phyloP scores from a whole-genome alignment of 2,329 filamentous ascomycete species.

The Colletotrichum musicola region DNA sequence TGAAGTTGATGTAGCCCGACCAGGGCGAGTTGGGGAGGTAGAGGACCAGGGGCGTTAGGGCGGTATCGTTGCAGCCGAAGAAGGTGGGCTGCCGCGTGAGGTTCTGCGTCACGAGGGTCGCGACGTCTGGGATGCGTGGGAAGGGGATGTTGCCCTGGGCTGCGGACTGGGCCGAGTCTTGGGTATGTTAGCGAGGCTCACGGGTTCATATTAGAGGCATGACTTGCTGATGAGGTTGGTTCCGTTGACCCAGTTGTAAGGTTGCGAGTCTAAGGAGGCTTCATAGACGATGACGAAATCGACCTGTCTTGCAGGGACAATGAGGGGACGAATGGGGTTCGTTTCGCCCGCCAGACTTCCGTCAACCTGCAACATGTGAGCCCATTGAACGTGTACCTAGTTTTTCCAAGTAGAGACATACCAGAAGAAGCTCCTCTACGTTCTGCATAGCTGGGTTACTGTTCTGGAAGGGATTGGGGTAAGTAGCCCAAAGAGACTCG shows the following conservation, averaged over 20 bases:
- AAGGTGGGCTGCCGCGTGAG: constrained; percentile 45
- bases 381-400: neutral
- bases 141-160: constrained; percentile 45
- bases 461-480: constrained; percentile 49
- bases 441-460: constrained; percentile 45
- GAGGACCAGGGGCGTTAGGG: constrained; percentile 43
- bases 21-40: constrained; percentile 48
- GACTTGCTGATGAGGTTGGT: constrained; percentile 44
- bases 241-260: constrained; percentile 45
- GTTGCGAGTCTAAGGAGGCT: constrained; percentile 43
- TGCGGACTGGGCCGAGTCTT: constrained; percentile 36
- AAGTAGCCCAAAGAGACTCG: constrained; percentile 46
- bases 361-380: constrained; percentile 42
- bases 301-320: constrained; percentile 45
- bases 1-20: constrained; percentile 46
- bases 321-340: constrained; percentile 46
- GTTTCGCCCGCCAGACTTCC: constrained; percentile 48
- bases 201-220: neutral
- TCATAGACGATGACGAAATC: constrained; percentile 50
- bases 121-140: constrained; percentile 44
- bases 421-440: constrained; percentile 44
- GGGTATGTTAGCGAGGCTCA: constrained; percentile 36
- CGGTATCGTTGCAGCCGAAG: constrained; percentile 45
- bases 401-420: constrained; percentile 23
- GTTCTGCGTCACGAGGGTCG: constrained; percentile 44